A percentile compares a stretch with the other conserved stretches of the same genome.
These are phyloP conservation scores for Pichia sp. DNA, from an alignment of 1,139 yeast species.

Conservation along the genomic window DNA sequence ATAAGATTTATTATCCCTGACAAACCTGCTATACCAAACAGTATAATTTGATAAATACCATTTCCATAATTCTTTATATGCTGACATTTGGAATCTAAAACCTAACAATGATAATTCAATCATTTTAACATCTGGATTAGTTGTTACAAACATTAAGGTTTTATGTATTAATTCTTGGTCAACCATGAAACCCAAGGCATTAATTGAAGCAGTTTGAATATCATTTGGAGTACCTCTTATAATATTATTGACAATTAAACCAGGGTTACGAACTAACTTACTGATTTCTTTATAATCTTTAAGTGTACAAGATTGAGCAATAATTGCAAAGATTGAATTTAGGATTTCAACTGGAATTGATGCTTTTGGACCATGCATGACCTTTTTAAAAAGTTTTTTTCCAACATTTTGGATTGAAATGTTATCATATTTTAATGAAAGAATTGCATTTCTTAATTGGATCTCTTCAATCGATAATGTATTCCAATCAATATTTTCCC, in stretches of 20 bases:
- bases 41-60: slow-evolving; percentile 52
- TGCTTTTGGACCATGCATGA: slow-evolving; percentile 44
- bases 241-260: slow-evolving; percentile 30
- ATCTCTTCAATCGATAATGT: slow-evolving; percentile 31
- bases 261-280: slow-evolving; percentile 45
- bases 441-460: slow-evolving; percentile 36
- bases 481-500: slow-evolving; percentile 22
- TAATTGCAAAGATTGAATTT: slow-evolving; percentile 31
- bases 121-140: slow-evolving; percentile 48
- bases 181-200: slow-evolving; percentile 44
- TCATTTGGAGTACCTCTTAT: slow-evolving; percentile 26
- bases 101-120: slow-evolving; percentile 55
- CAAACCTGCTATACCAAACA: slow-evolving; percentile 42
- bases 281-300: slow-evolving; percentile 54
- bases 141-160: slow-evolving; percentile 48
- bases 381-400: slow-evolving; percentile 38
- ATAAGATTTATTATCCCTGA: slow-evolving; percentile 16
- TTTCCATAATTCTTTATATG: slow-evolving; percentile 36
- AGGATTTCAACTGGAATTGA: slow-evolving; percentile 46
- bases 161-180: slow-evolving; percentile 43
- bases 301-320: slow-evolving; percentile 33
- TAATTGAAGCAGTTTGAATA: slow-evolving; percentile 48
- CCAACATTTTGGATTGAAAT: slow-evolving; percentile 33
- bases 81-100: slow-evolving; percentile 31
- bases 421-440: slow-evolving; percentile 33